phyloP scores from a whole-genome alignment of 1,139 yeast genomes.

The Debaryomyces fabryi region DNA sequence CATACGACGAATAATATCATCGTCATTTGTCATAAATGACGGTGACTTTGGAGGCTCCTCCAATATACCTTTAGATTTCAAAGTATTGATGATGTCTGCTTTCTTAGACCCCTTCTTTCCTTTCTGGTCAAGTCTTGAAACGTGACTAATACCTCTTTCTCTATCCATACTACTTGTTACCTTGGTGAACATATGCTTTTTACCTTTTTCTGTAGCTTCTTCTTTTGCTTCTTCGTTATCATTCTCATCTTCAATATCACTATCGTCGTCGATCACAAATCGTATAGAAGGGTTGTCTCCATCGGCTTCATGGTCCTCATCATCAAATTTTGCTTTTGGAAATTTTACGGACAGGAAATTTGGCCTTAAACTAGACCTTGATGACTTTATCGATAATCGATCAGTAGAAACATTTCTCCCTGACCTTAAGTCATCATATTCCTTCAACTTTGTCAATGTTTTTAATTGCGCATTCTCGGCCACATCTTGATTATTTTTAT shows the following conservation, averaged over 20 bases:
- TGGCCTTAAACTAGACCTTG: constrained; percentile 53
- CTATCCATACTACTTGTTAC: neutral
- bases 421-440: constrained; percentile 15
- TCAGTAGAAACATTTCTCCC: constrained; percentile 17
- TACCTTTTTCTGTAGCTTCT: constrained; percentile 19
- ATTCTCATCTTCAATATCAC: neutral
- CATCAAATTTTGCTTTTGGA: constrained; percentile 71
- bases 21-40: constrained; percentile 42
- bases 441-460: constrained; percentile 9
- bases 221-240: constrained; percentile 15
- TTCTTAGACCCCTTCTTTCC: constrained; percentile 21
- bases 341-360: constrained; percentile 78
- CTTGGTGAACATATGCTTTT: constrained; percentile 2
- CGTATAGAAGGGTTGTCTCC: constrained; percentile 27
- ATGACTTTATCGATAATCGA: constrained; percentile 35
- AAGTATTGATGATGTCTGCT: constrained; percentile 10
- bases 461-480: neutral
- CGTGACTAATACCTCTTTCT: neutral
- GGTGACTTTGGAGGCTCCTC: constrained; percentile 23
- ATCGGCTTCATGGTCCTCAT: constrained; percentile 48
- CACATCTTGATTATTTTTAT: neutral
- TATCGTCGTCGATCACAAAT: constrained; percentile 30
- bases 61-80: constrained; percentile 7
- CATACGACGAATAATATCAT: constrained; percentile 41
- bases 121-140: neutral